Conservation (phyloP, 306 rosid genomes). For the Sindora glabra region DNA sequence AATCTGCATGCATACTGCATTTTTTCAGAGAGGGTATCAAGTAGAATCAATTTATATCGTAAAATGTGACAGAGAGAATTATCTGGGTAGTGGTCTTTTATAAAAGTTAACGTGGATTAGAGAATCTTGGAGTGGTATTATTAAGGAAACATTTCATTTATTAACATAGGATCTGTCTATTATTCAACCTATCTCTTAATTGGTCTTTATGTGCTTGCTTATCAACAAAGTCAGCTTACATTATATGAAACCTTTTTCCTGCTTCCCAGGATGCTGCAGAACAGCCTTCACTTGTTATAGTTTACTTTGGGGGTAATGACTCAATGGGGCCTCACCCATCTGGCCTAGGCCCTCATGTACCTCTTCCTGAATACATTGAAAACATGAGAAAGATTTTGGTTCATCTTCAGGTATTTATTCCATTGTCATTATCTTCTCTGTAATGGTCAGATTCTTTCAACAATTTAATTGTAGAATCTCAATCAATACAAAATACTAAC, state of each 20-base stretch:
- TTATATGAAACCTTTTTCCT: background rate
- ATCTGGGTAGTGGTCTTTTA: background rate
- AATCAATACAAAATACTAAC: too few species aligned
- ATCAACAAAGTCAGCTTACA: background rate
- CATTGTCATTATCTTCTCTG: background rate
- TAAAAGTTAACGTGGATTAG: background rate
- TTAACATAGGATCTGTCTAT: background rate
- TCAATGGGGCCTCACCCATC: conserved; percentile 90
- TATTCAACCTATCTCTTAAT: background rate
- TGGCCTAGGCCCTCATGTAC: conserved; percentile 90
- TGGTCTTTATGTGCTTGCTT: background rate
- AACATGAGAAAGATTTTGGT: conserved; percentile 67
- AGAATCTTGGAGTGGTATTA: background rate
- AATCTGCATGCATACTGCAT: background rate
- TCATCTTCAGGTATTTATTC: conserved; percentile 65
- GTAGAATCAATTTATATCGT: background rate
- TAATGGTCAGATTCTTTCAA: background rate
- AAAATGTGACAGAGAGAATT: background rate
- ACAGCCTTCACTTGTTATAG: conserved; percentile 82
- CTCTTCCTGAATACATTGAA: conserved; percentile 66
- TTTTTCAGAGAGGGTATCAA: background rate
- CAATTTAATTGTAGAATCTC: too few species aligned
- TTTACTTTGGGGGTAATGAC: conserved; percentile 92
- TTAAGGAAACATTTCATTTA: background rate
- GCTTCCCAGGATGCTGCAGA: conserved; percentile 56